Percentiles rank a stretch among this genome's conserved stretches.
These are phyloP conservation scores for Saussurea involucrata DNA, from an alignment of 129 eudicot genomes.

Conservation along the genomic window DNA sequence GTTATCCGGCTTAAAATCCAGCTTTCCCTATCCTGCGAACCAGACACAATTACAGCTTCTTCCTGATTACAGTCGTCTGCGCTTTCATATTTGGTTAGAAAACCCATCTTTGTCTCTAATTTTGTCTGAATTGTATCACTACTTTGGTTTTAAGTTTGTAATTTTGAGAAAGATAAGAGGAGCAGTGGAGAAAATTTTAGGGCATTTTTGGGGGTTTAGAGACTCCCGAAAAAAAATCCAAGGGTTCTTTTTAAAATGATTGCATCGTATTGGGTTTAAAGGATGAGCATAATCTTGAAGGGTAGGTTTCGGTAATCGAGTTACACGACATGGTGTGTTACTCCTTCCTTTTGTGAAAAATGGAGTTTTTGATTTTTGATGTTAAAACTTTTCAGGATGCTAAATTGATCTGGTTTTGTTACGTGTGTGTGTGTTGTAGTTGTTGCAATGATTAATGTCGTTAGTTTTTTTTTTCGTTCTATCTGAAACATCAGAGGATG, in stretches of 20 bases:
- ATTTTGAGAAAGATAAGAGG: constrained; percentile 4
- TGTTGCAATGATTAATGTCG: constrained; percentile 1
- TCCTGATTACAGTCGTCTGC: constrained; percentile 19
- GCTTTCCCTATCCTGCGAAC: background rate
- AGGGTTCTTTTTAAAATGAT: background rate
- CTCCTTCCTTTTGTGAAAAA: background rate
- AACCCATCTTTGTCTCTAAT: background rate
- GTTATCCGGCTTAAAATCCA: constrained; percentile 18
- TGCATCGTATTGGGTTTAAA: constrained; percentile 6
- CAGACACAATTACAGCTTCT: background rate
- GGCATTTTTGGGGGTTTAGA: constrained; percentile 26
- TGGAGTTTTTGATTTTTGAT: constrained; percentile 8
- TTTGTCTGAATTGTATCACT: background rate
- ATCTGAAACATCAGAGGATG: background rate
- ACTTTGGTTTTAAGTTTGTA: background rate
- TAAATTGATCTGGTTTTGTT: constrained; percentile 14
- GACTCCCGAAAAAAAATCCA: background rate
- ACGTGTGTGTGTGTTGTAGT: background rate
- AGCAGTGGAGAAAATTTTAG: background rate
- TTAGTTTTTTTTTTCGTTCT: background rate
- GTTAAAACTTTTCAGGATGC: constrained; percentile 1
- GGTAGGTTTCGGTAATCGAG: background rate
- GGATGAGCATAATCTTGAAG: background rate
- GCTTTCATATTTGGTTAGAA: constrained; percentile 11
- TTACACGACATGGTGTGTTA: constrained; percentile 6